phyloP scores from a whole-genome alignment of 148 eudicot species.

The Limonium bicolor region DNA sequence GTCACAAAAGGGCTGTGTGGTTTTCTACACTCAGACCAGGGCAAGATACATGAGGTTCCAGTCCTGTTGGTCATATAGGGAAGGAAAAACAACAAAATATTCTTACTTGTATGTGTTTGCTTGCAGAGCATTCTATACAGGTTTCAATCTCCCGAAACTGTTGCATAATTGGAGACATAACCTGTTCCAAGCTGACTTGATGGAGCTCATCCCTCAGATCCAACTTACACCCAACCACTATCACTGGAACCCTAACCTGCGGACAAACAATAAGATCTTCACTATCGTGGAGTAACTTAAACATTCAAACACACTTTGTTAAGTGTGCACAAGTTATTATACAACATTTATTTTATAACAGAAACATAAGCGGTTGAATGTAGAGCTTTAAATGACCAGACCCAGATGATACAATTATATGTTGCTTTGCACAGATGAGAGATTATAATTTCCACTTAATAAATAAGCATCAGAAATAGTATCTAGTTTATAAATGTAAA shows the following conservation, averaged over 20 bases:
- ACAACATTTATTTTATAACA: too few relatives aligned
- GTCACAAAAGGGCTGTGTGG: too few relatives aligned
- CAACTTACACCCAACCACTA: constrained; percentile 94
- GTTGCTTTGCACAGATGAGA: background rate
- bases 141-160: constrained; percentile 97
- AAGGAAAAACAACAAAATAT: too few relatives aligned
- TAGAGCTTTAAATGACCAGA: too few relatives aligned
- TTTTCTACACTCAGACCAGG: too few relatives aligned
- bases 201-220: constrained; percentile 79
- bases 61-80: too few relatives aligned
- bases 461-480: background rate
- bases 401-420: background rate
- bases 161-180: constrained; percentile 95
- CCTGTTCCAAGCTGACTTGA: constrained; percentile 67
- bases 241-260: constrained; percentile 84
- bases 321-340: too few relatives aligned
- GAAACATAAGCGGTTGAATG: too few relatives aligned
- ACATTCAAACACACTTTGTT: too few relatives aligned
- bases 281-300: too few relatives aligned
- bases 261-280: constrained; percentile 1
- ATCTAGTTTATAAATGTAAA: constrained; percentile 5
- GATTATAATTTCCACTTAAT: too few relatives aligned
- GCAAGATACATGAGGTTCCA: too few relatives aligned
- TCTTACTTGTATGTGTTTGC: constrained; percentile 72
- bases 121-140: constrained; percentile 86